phyloP scores from a whole-genome alignment of 129 eudicot genomes.

The Daucus carota region DNA sequence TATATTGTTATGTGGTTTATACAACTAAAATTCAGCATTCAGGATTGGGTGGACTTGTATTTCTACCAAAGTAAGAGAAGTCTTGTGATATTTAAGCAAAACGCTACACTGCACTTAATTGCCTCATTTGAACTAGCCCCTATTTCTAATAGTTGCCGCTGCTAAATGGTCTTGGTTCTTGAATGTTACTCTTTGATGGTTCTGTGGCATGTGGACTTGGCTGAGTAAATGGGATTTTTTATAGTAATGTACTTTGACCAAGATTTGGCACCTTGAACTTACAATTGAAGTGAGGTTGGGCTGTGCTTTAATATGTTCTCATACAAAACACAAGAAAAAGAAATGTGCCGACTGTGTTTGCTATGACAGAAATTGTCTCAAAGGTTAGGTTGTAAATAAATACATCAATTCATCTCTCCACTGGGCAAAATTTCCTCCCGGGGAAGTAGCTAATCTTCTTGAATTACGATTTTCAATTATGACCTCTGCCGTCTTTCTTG shows the following conservation, averaged over 20 bases:
- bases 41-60: neutral
- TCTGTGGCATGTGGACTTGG: neutral
- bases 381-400: neutral
- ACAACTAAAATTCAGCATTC: too few species aligned
- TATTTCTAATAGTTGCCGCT: neutral
- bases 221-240: neutral
- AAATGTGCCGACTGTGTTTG: neutral
- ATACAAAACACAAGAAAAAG: too few species aligned
- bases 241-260: neutral
- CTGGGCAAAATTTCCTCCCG: neutral
- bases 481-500: neutral
- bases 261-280: neutral
- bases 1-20: neutral
- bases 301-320: neutral
- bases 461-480: neutral
- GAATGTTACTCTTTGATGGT: neutral
- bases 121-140: neutral
- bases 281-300: neutral
- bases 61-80: neutral
- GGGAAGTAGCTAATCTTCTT: neutral
- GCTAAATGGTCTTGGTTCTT: neutral
- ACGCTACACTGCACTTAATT: too few species aligned
- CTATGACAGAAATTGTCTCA: neutral
- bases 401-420: too few species aligned
- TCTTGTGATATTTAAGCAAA: neutral